Evolutionary conservation across 1,284 basidiomycete species (phyloP), one percentile per base, ranked within the genome.

Genomic region (Sanguinoderma infundibulare): DNA sequence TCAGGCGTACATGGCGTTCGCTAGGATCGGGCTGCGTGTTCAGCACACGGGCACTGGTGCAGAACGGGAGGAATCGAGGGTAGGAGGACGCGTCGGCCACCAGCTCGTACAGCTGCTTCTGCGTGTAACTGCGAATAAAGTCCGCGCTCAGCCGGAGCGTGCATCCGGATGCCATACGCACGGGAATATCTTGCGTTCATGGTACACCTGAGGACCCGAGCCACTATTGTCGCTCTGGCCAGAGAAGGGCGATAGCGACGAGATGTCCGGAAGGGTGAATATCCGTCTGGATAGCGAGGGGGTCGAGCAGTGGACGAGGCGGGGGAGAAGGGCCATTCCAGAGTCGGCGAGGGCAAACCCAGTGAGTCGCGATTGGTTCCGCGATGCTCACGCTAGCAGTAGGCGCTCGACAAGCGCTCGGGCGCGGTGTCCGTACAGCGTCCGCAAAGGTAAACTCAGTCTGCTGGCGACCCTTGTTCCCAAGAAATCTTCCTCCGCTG

Each of bases 61-160:
- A 98, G 75, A 95, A 98, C 0, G 97, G 97, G 51, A 99, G 81
- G 72, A 98, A 99, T 53, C 80, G 79, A 12, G 89, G 83, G 76
- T 98, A 99, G 5, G 92, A 90, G 8, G 85, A 85, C 22, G 98
- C 91, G 75, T 98, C 91, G 15, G 95, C 86, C 50, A 99, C 94
- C 59, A 98, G 78, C 5, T 86, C 79, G 77, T 96, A 98, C 2
- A 99, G 83, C 73, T 98, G 87, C 49, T 82, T 81, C 62, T 82
- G 85, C n/a, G 81, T 79, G 71, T 92, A 94, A 30, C 88, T 93
- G 73, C 8, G 32, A 24, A 46, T 5, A 75, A 74, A 40, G 46
- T 10, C 36, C 36, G 32, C 40, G 22, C 24, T 59, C 32, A 44
- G 55, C 36, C 39, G 44, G 22, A 40, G 35, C 32, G 39, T 36